Percentiles rank a stretch among this genome's conserved stretches.
These are phyloP conservation scores for Cytospora piceicola DNA, from an alignment of 2,329 filamentous ascomycete genomes.

Conservation along the genomic window DNA sequence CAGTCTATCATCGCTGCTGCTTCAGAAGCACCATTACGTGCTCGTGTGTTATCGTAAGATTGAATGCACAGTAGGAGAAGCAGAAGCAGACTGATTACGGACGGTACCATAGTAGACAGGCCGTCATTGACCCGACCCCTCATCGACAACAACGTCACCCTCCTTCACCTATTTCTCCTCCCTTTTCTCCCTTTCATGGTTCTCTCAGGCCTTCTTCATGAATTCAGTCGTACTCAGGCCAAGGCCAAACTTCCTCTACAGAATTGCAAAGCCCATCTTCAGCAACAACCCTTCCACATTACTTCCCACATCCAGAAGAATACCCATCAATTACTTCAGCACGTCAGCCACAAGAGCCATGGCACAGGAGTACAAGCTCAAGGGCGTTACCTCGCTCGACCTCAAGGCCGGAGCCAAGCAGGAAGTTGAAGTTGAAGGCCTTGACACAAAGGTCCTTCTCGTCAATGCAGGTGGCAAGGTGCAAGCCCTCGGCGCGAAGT, in stretches of 20 bases:
- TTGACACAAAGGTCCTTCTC: constrained; percentile 86
- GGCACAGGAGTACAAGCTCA: constrained; percentile 70
- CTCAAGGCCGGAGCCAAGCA: constrained; percentile 81
- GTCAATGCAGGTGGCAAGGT: constrained; percentile 77
- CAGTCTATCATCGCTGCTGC: not conserved
- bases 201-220: constrained; percentile 10
- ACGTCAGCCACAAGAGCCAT: constrained; percentile 43
- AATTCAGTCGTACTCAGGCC: constrained; percentile 13
- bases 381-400: constrained; percentile 73
- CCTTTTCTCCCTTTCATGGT: not conserved
- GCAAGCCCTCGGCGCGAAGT: constrained; percentile 81
- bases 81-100: not conserved
- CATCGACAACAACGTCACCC: constrained; percentile 15
- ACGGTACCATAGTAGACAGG: constrained; percentile 8
- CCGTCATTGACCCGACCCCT: constrained; percentile 26
- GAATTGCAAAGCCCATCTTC: constrained; percentile 12
- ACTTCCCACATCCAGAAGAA: not conserved
- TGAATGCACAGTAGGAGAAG: not conserved
- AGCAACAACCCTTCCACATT: not conserved
- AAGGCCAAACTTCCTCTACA: constrained; percentile 14
- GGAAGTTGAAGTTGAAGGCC: constrained; percentile 87
- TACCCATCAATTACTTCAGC: not conserved
- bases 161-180: not conserved
- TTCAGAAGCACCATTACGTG: too few species aligned
- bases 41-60: not conserved